These are phyloP conservation scores for Mesotaenium endlicherianum DNA, from an alignment of 139 green algal species.

Conservation along the genomic window DNA sequence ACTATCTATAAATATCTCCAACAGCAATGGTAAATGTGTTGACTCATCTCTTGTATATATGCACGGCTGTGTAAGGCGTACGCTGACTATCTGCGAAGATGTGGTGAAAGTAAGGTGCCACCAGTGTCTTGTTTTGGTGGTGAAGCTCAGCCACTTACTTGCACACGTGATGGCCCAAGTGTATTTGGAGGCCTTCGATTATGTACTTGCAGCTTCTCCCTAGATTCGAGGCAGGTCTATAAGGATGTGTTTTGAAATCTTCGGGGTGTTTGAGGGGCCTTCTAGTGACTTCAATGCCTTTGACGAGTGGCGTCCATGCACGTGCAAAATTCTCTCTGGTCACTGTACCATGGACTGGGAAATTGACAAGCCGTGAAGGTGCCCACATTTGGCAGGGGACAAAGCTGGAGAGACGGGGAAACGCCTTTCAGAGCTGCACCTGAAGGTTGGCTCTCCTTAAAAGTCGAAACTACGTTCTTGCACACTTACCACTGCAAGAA, in stretches of 20 bases:
- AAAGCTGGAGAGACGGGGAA: slow-evolving; percentile 74
- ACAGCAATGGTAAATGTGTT: neutral
- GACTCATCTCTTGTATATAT: neutral
- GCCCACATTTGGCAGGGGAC: slow-evolving; percentile 8
- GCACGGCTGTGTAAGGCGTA: neutral
- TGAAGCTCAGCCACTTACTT: neutral
- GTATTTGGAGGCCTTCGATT: neutral
- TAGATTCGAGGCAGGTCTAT: neutral
- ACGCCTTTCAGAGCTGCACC: slow-evolving; percentile 74
- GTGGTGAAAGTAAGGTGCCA: neutral
- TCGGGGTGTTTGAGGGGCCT: neutral
- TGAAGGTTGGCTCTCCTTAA: slow-evolving; percentile 60
- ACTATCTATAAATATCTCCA: neutral
- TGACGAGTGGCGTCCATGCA: neutral
- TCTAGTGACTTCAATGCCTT: neutral
- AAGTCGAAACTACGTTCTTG: neutral
- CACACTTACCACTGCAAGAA: neutral
- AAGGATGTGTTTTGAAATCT: neutral
- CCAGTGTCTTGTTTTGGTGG: neutral
- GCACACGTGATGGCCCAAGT: neutral
- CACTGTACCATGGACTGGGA: neutral
- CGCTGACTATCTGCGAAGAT: no score
- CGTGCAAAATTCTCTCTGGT: neutral
- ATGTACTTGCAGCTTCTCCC: no score
- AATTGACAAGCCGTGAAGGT: neutral